Evolutionary conservation across 371 early-diverging fungal genomes (phyloP).

Genomic region (Lichtheimia ornata): DNA sequence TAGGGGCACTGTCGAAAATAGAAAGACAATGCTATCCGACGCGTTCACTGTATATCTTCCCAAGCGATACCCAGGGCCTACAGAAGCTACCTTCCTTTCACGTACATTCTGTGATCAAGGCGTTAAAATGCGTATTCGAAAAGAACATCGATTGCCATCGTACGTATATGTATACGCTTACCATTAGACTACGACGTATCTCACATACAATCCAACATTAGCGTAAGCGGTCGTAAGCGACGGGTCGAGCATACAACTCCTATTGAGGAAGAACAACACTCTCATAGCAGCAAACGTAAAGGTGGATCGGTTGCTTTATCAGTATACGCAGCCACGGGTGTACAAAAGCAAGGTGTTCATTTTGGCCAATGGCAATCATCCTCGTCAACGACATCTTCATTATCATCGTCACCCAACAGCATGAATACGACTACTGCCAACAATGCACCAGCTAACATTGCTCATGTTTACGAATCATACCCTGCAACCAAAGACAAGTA

Average conservation of each 20-base stretch:
- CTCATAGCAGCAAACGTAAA: conserved; percentile 4
- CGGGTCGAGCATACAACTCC: neutral
- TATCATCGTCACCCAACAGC: conserved; percentile 1
- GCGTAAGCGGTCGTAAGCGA: conserved; percentile 17
- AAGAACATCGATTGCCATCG: conserved; percentile 36
- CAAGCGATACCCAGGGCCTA: conserved; percentile 92
- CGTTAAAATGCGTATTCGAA: conserved; percentile 47
- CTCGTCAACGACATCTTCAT: conserved; percentile 3
- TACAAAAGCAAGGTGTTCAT: conserved; percentile 19
- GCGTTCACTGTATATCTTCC: conserved; percentile 83
- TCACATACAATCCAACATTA: neutral
- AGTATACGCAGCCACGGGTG: conserved; percentile 10
- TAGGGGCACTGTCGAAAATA: conserved; percentile 36
- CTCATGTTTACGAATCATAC: neutral
- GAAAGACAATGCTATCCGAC: conserved; percentile 51
- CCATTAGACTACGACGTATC: too few relatives aligned
- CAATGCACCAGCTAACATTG: too few relatives aligned
- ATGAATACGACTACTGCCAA: neutral
- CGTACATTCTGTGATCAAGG: conserved; percentile 53
- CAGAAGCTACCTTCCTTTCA: conserved; percentile 53
- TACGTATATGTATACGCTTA: conserved; percentile 18
- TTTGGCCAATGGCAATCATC: conserved; percentile 22
- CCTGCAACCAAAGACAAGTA: neutral
- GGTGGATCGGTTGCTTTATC: conserved; percentile 8
- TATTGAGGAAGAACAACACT: conserved; percentile 3